These are phyloP conservation scores for Aquanectria penicillioides DNA, from an alignment of 2,329 filamentous ascomycete genomes.

Conservation along the genomic window DNA sequence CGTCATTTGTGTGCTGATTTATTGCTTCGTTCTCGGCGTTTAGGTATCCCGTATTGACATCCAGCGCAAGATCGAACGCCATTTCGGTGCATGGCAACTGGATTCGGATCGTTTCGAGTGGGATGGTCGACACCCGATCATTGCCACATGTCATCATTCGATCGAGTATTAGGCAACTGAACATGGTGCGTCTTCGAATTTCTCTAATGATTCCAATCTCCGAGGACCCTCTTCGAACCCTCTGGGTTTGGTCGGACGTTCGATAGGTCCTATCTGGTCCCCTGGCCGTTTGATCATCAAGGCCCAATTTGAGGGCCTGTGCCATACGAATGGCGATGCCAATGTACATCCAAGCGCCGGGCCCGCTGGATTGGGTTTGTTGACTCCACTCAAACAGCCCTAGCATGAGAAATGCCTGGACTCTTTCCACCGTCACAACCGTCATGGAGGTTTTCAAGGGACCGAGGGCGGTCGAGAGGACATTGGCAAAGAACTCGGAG, in stretches of 20 bases:
- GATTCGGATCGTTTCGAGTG: conserved; percentile 67
- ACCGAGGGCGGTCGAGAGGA: conserved; percentile 62
- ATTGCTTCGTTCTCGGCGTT: conserved; percentile 19
- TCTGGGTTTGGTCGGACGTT: neutral
- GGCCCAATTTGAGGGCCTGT: conserved; percentile 69
- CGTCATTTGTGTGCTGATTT: conserved; percentile 46
- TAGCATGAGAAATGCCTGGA: conserved; percentile 76
- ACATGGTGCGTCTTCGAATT: conserved; percentile 75
- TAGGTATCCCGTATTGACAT: conserved; percentile 64
- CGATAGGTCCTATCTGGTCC: conserved; percentile 4
- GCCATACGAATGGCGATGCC: conserved; percentile 73
- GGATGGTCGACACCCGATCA: conserved; percentile 68
- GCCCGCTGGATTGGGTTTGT: conserved; percentile 60
- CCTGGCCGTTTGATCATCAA: conserved; percentile 55
- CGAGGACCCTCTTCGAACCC: conserved; percentile 17
- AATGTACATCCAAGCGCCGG: conserved; percentile 73
- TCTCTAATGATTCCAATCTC: conserved; percentile 65
- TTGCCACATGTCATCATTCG: conserved; percentile 74
- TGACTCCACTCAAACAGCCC: conserved; percentile 78
- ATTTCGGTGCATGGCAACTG: conserved; percentile 75
- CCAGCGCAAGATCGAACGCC: conserved; percentile 70
- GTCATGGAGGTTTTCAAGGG: conserved; percentile 59
- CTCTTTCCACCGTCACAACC: conserved; percentile 67
- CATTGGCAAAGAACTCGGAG: conserved; percentile 72
- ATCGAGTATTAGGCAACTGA: conserved; percentile 79